Conservation (phyloP, 305 asterid genomes). For the Fraxinus velutina region DNA sequence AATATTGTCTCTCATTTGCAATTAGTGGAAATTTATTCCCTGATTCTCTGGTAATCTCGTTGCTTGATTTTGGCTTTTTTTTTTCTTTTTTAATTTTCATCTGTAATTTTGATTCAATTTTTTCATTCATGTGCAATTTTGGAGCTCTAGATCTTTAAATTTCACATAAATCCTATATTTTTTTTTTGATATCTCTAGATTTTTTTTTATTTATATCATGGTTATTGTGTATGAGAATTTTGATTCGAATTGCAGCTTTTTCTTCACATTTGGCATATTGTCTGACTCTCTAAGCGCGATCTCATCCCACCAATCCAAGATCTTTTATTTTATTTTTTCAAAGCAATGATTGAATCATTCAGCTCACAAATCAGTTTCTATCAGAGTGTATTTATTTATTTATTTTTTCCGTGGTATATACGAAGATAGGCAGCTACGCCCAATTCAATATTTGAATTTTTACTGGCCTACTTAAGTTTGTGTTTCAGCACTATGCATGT, state of each 20-base stretch:
- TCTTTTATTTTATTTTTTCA: background rate
- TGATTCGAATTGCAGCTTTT: background rate
- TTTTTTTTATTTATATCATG: background rate
- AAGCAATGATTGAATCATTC: background rate
- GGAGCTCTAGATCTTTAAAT: background rate
- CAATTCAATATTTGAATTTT: background rate
- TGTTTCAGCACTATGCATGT: background rate
- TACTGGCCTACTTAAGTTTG: background rate
- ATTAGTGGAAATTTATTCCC: background rate
- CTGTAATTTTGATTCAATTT: conserved; percentile 6
- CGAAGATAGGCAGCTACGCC: background rate
- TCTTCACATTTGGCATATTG: background rate
- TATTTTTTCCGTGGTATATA: background rate
- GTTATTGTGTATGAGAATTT: background rate
- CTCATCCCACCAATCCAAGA: background rate
- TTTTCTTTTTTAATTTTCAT: background rate
- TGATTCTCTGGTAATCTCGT: conserved; percentile 18
- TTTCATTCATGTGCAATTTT: background rate
- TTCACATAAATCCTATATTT: background rate
- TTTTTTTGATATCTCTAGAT: background rate
- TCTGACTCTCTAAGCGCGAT: background rate
- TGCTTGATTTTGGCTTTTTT: background rate
- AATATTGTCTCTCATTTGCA: background rate
- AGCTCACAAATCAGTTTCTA: background rate
- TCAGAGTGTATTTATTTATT: background rate